Percentiles rank a stretch among this genome's conserved stretches.
Evolutionary conservation across 345 rosid genomes (phyloP).

Genomic region (Linum trigynum): DNA sequence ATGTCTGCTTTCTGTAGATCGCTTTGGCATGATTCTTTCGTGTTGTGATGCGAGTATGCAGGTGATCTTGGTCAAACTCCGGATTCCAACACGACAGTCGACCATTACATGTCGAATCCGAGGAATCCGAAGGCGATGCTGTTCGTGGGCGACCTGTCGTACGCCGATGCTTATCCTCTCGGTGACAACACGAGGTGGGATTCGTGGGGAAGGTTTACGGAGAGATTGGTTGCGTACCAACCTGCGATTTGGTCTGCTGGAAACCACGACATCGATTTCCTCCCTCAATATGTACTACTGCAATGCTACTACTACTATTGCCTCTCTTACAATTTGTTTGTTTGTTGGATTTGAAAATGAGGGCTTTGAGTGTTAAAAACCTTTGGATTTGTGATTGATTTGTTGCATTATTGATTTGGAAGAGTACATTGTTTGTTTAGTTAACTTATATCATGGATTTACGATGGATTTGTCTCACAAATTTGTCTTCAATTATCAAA

Average conservation of each 20-base stretch:
- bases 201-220: conserved; percentile 54
- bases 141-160: conserved; percentile 80
- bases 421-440: too few species aligned
- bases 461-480: too few species aligned
- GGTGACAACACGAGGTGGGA: conserved; percentile 80
- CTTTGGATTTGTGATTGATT: too few species aligned
- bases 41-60: too few species aligned
- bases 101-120: conserved; percentile 62
- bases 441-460: too few species aligned
- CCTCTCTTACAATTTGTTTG: background rate
- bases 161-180: conserved; percentile 60
- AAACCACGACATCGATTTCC: background rate
- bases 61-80: conserved; percentile 83
- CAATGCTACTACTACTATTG: background rate
- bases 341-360: background rate
- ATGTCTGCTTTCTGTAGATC: too few species aligned
- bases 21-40: too few species aligned
- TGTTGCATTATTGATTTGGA: too few species aligned
- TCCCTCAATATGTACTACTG: background rate
- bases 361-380: background rate
- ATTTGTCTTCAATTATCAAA: too few species aligned
- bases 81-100: conserved; percentile 62
- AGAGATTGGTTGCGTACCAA: conserved; percentile 36
- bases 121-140: conserved; percentile 50
- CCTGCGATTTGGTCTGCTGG: background rate